Evolutionary conservation across 495 filamentous ascomycete genomes (phyloP), one percentile per base, ranked within the genome.

Genomic region (Echria macrotheca): DNA sequence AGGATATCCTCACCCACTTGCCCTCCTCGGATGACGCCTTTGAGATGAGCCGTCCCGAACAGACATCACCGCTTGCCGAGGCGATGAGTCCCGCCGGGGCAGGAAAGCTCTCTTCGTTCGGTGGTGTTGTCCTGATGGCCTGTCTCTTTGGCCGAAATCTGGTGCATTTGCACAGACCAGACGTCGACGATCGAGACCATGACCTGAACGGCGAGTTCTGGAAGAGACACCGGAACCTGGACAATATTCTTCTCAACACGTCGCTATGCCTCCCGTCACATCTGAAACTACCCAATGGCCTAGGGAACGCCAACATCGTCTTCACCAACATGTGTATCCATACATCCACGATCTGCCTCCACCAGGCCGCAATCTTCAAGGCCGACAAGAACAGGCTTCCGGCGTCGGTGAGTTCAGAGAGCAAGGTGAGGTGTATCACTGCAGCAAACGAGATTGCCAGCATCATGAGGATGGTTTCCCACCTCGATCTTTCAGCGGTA

Each of bases 241-340:
- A 97, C 57, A 91, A 91, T 55, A 87, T 95, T 46, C 75, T 99
- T 4, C 77, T 91, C 39, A 90, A 90, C 57, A 90, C 86, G 5
- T 80, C 89, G 3, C 76, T 97, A 10, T 85, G 85, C 19, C 74
- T 99, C 41, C 93, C 93, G 0, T 78, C 77, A n/a, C 74, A 86
- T 54, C 77, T 99, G 11, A 84, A 91, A 54, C 73, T 99, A 24
- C 91, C 94, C 2, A 65, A 64, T 32, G 91, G 87, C 0, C 73
- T 95, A 35, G 66, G 70, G 9, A 84, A 94, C 63, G 73, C 89
- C 6, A 99, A 96, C 56, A 82, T 94, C 42, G 82, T 99, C 15
- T 97, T 96, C 59, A 83, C 87, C 25, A 97, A 97, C 52, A 96
- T 97, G 87, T 87, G 85, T 58, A 89, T 97, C 26, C 93, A 97